Percentiles rank a stretch among this genome's conserved stretches.
Conservation (phyloP, 2,329 filamentous ascomycete genomes). For the Fusarium hostae region DNA sequence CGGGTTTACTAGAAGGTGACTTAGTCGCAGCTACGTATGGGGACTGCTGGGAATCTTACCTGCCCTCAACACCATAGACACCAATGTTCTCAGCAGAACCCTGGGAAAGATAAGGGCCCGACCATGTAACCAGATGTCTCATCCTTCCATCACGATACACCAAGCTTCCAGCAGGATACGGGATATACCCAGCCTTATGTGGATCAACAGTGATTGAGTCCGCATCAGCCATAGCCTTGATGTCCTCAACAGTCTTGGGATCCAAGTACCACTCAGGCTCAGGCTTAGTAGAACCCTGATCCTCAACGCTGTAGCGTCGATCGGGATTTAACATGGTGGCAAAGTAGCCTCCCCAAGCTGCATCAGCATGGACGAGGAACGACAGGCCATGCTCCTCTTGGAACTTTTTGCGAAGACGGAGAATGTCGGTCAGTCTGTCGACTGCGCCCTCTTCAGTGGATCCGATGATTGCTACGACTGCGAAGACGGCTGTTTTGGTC, state of each 20-base stretch:
- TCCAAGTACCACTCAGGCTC: constrained; percentile 51
- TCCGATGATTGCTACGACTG: constrained; percentile 59
- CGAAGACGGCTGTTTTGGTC: constrained; percentile 51
- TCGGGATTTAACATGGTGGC: constrained; percentile 55
- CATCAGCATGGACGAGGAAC: constrained; percentile 59
- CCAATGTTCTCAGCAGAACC: constrained; percentile 55
- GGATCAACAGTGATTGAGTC: constrained; percentile 61
- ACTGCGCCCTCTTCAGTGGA: constrained; percentile 61
- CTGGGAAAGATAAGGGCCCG: constrained; percentile 53
- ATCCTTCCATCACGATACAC: constrained; percentile 58
- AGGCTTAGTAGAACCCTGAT: constrained; percentile 1
- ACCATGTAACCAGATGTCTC: constrained; percentile 58
- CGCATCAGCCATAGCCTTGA: constrained; percentile 52
- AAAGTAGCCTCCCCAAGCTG: constrained; percentile 63
- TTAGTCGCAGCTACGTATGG: rapidly evolving
- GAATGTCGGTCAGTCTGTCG: constrained; percentile 53
- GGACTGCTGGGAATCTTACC: constrained; percentile 32
- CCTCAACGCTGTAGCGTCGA: constrained; percentile 25
- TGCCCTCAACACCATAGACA: constrained; percentile 58
- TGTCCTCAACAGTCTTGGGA: constrained; percentile 52
- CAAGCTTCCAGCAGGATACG: constrained; percentile 58
- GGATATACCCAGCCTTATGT: constrained; percentile 60
- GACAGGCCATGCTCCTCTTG: constrained; percentile 55
- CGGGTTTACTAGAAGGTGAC: constrained; percentile 51
- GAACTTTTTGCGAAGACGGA: constrained; percentile 54